Evolutionary conservation across 2,329 filamentous ascomycete genomes (phyloP), one percentile per base, ranked within the genome.

Genomic region (Claviceps paspali): DNA sequence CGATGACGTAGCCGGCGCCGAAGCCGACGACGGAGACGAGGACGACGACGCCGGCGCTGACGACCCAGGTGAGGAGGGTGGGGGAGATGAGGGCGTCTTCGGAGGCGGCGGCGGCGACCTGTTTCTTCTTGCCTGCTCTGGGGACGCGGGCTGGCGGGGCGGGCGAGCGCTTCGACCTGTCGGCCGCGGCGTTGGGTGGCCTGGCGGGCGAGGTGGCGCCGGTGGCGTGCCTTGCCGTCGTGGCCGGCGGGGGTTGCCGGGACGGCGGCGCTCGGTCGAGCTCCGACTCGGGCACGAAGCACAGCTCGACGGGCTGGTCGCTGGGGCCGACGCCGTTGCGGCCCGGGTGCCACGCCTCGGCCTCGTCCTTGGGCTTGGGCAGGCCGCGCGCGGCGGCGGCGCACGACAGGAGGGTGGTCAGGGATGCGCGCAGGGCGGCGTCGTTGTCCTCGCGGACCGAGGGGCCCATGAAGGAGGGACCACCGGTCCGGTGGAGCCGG

Each of bases 341-440:
- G 8, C 52, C 46, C 10, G 47, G 41, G 11, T 53, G 44, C 35
- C 55, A 49, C 10, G 54, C 49, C 38, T 64, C 62, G 10, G 52
- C 52, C 38, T 68, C 64, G 35, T 68, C 63, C 34, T 65, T 64
- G 12, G 65, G 62, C 52, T 91, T 94, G 1, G 80, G 76, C 12
- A 91, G 65, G 4, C 82, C 81, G 30, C 91, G 74, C 2, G 88
- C 91, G 0, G 88, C 91, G 3, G 87, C 86, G 0, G 86, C 88
- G 50, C 85, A 93, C n/a, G 88, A 95, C 10, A 98, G 73, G 10
- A 98, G 70, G 0, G 91, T 96, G 1, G 86, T 94, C n/a, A 98
- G 68, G 34, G 85, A 94, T 15, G 91, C 86, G 24, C 91, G 79
- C 9, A 98, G 68, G 2, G 86, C 91, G 22, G 86, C 91, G 49